A percentile compares a stretch with the other conserved stretches of the same genome.
These are phyloP conservation scores for Pseudocercospora fuligena DNA, from an alignment of 2,329 filamentous ascomycete genomes.

Conservation along the genomic window DNA sequence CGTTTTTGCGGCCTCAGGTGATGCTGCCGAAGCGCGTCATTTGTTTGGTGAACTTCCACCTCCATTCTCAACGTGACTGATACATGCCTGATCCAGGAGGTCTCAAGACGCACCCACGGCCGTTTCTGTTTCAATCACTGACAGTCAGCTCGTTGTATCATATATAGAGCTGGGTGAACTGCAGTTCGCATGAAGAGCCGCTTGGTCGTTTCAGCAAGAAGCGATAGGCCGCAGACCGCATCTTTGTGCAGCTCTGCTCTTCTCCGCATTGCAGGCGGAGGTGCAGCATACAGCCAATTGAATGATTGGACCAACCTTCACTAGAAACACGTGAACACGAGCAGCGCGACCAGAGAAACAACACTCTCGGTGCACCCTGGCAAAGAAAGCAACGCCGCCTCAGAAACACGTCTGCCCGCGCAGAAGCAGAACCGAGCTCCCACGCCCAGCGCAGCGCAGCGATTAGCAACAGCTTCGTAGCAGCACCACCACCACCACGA, in stretches of 20 bases:
- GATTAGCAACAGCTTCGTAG: not conserved
- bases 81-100: not conserved
- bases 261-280: not conserved
- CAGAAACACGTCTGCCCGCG: conserved; percentile 7
- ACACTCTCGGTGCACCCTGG: not conserved
- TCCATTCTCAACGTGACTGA: not conserved
- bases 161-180: not conserved
- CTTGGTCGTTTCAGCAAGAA: too few relatives aligned
- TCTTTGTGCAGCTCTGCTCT: too few relatives aligned
- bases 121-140: too few relatives aligned
- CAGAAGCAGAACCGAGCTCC: not conserved
- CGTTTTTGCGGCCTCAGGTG: not conserved
- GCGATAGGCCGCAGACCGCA: too few relatives aligned
- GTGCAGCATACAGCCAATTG: not conserved
- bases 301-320: not conserved
- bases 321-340: not conserved
- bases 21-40: not conserved
- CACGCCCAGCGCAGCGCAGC: not conserved
- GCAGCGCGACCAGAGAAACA: not conserved
- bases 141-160: not conserved
- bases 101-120: not conserved
- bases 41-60: not conserved
- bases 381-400: not conserved
- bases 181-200: not conserved
- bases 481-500: conserved; percentile 5